A percentile compares a stretch with the other conserved stretches of the same genome.
Conservation (phyloP, 306 rosid genomes). For the Vigna nakashimae region DNA sequence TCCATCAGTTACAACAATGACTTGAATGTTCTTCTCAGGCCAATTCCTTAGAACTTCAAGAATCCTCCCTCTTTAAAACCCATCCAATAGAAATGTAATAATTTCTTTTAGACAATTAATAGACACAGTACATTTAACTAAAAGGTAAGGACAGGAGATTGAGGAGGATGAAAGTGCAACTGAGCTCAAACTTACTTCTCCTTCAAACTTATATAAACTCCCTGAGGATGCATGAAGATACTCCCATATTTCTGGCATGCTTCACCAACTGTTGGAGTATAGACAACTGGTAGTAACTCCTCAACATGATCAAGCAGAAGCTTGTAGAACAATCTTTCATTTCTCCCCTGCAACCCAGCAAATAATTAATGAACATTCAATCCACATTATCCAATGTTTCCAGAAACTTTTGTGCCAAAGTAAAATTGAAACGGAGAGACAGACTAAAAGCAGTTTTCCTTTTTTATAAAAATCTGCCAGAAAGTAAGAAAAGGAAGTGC, state of each 20-base stretch:
- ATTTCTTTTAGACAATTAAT: slow-evolving; percentile 17
- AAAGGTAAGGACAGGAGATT: slow-evolving; percentile 31
- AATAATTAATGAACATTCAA: background rate
- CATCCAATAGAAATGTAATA: slow-evolving; percentile 26
- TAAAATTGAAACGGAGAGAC: background rate
- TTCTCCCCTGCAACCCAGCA: slow-evolving; percentile 73
- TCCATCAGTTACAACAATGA: slow-evolving; percentile 96
- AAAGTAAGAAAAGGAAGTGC: slow-evolving; percentile 7
- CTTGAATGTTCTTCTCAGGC: slow-evolving; percentile 97
- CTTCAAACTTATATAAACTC: slow-evolving; percentile 91
- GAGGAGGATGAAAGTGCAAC: slow-evolving; percentile 4
- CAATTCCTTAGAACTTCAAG: slow-evolving; percentile 95
- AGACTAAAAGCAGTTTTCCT: background rate
- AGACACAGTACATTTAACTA: slow-evolving; percentile 38
- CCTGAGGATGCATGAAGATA: slow-evolving; percentile 85
- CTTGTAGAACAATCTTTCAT: slow-evolving; percentile 85
- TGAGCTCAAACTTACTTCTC: slow-evolving; percentile 74
- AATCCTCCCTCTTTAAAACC: slow-evolving; percentile 73
- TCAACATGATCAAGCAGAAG: slow-evolving; percentile 85
- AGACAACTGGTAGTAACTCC: slow-evolving; percentile 94
- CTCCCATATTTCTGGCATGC: slow-evolving; percentile 98
- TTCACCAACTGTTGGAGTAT: slow-evolving; percentile 98
- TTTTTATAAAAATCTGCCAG: background rate
- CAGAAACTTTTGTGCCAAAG: background rate
- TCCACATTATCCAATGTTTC: background rate